Base-by-base conservation (phyloP, 225 moss, liverwort and hornwort genomes). In the Rhytidiadelphus loreus region DNA sequence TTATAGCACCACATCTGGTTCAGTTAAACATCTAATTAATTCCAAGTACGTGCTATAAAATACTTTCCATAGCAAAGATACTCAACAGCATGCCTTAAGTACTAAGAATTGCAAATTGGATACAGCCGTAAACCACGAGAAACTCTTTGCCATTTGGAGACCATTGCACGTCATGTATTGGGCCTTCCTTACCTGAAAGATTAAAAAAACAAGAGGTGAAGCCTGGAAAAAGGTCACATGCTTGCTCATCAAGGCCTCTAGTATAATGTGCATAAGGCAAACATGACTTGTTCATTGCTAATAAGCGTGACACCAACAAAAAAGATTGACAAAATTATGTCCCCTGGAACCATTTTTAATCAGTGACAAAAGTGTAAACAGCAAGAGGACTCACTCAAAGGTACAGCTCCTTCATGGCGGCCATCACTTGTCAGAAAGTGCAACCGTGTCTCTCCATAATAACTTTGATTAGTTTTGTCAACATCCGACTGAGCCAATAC, bases 401-500 rank as follows among this genome's bases (percentile, higher is more conserved):
- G 99, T 63, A 99, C 96, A 82, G 97, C 93, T 94, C 99, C 99
- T 92, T 97, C 99, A 92, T 96, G 93, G 74, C 92, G 92, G 53
- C 99, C 97, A 90, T 99, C 95, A 43, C 93, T 96, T 19, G 94
- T 96, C 64, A 99, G 86, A 78, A 93, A 99, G 88, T 99, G 97
- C 57, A 99, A 92, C 85, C 96, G 92, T 75, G 90, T 93, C 89
- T 99, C 97, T 70, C 99, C 99, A 81, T 96, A 95, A 91, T 99
- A 99, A 80, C 92, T 99, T 90, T 96, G 96, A 88, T 99, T 99
- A 50, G 95, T 96, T 91, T 99, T 99, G 93, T 99, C 99, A 77
- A 99, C 95, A 94, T 99, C 97, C 44, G 97, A 95, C 33, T 94
- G 94, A 74, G 99, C 96, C 86, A 99, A 82, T 12, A 97, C 95